These are phyloP conservation scores for Artemisia annua DNA, from an alignment of 129 eudicot genomes.

Conservation along the genomic window DNA sequence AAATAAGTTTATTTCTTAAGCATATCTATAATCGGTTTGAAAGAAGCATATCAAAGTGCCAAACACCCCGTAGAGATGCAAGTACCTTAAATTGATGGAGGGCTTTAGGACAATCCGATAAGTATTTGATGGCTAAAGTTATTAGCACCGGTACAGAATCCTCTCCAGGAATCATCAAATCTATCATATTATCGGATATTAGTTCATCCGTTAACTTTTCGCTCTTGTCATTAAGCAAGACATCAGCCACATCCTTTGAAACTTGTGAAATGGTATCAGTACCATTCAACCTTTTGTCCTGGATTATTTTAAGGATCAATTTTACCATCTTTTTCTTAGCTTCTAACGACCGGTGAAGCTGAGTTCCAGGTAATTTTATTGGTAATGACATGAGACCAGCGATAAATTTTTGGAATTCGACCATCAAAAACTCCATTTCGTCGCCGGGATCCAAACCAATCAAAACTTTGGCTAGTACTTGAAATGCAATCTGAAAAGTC, in stretches of 20 bases:
- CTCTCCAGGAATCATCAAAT: slow-evolving; percentile 98
- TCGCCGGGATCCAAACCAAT: slow-evolving; percentile 78
- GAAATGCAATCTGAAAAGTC: slow-evolving; percentile 75
- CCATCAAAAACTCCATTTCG: slow-evolving; percentile 73
- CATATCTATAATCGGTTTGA: too few relatives aligned
- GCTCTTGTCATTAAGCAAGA: slow-evolving; percentile 55
- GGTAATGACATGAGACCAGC: slow-evolving; percentile 94
- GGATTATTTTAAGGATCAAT: slow-evolving; percentile 52
- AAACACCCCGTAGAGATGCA: background rate
- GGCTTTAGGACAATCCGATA: slow-evolving; percentile 81
- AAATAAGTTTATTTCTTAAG: too few relatives aligned
- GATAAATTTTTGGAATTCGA: slow-evolving; percentile 77
- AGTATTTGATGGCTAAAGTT: slow-evolving; percentile 76
- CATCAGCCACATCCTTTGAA: slow-evolving; percentile 70
- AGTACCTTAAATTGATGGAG: slow-evolving; percentile 72
- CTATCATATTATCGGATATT: slow-evolving; percentile 81
- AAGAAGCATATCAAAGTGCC: too few relatives aligned
- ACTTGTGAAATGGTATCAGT: slow-evolving; percentile 7
- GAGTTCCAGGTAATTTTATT: slow-evolving; percentile 75
- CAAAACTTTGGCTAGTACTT: slow-evolving; percentile 78
- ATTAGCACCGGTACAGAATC: slow-evolving; percentile 89
- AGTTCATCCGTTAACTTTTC: slow-evolving; percentile 67
- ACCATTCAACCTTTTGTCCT: slow-evolving; percentile 37
- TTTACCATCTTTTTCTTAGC: slow-evolving; percentile 84
- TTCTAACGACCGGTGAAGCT: slow-evolving; percentile 77